Evolutionary conservation across 2,329 filamentous ascomycete genomes (phyloP), one percentile per base, ranked within the genome.

Genomic region (Aspergillus pseudoterreus): DNA sequence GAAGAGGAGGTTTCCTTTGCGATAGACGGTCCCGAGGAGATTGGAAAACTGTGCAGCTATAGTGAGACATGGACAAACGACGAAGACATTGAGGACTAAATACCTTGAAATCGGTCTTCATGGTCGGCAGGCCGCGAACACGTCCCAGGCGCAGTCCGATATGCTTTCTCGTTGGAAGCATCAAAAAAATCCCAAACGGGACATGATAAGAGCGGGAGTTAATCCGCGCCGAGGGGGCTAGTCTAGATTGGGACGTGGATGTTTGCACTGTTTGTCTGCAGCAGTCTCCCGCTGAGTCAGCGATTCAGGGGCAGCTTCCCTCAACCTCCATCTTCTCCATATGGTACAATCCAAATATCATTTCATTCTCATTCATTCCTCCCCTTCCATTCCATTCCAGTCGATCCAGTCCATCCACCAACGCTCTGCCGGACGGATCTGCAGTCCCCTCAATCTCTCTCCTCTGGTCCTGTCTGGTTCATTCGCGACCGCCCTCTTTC

Each of bases 31-130:
- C 70, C 94, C 95, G 67, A 99, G 83, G 71, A 99, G 83, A 75
- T 97, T 99, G 71, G 92, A 96, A 77, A 99, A 99, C 92, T 96
- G 52, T 45, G 22, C 22, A 39, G 17, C 14, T 27, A 10, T 5
- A 33, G 44, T 51, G 45, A 51, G 50, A 33, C 33, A 45, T 43
- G 21, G 11, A 39, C 10, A 48, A 22, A 11, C 21, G 41, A 21
- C 8, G 14, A 8, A 15, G 21, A 15, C 4, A 27, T 32, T 4
- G 9, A 44, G 21, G 15, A 17, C 15, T 32, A 21, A 4, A 32
- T 72, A 95, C 92, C 85, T 94, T 95, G 74, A 97, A 99, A 76
- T 97, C 92, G 61, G 92, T 97, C 88, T 97, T 99, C 94, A 99
- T 99, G 55, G 57, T 80, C 56, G 57, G 51, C 46, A 51, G 47